Base-by-base conservation (phyloP, 2,329 filamentous ascomycete genomes). In the Colletotrichum endophyticum region DNA sequence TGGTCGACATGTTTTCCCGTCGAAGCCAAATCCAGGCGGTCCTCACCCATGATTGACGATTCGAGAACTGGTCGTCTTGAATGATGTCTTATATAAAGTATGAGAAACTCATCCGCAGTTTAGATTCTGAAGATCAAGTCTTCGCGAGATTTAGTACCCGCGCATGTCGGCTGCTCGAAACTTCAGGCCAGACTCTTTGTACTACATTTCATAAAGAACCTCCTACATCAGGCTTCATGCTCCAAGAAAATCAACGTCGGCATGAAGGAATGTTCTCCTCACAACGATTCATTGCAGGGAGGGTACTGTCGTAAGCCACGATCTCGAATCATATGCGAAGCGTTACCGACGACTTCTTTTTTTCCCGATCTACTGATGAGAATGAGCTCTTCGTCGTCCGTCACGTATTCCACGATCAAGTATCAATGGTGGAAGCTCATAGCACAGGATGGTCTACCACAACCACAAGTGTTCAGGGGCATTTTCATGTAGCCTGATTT, bases 351-450 rank as follows among this genome's bases (percentile, higher is more conserved):
- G 44, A n/a, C 44, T 13, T 49, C 6, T 49, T 6, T 1, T 49
- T 49, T 22, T 7, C 6, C 32, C 6, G 9, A n/a, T 13, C 0
- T n/a, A 7, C 39, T 4, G 0, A 0, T 49, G 4, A 49, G n/a
- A 22, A 4, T 13, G 4, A 49, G 9, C 0, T 49, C 44, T 4
- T 22, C 11, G 11, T 8, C 11, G 44, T 22, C 44, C 44, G 11
- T 4, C 44, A 53, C 11, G 44, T 53, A 53, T 22, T n/a, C 44
- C 13, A 22, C 44, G n/a, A 22, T 7, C n/a, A 53, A 53, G 11
- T 22, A 13, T 22, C 6, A 22, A 22, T 3, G n/a, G 11, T 0
- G 44, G 44, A 3, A 16, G 34, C n/a, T 22, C 8, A 53, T 22
- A 53, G 44, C 44, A 53, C 12, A 22, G 0, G 11, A 53, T 53